Evolutionary conservation across 2,329 filamentous ascomycete genomes (phyloP), one percentile per base, ranked within the genome.

Genomic region (Diplocarpon mali): DNA sequence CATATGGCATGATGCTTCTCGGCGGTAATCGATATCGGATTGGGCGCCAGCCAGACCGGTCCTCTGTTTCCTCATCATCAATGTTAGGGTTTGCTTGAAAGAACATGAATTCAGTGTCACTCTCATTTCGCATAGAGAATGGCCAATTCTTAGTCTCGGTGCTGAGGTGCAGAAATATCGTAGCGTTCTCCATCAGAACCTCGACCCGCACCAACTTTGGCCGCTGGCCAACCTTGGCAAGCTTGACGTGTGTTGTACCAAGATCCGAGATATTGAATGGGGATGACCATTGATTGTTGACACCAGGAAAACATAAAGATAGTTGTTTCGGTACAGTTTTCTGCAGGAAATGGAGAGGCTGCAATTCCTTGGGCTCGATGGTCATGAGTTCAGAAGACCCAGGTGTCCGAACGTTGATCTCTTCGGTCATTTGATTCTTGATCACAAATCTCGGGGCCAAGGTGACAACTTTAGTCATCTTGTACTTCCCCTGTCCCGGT

Each of bases 101-200:
- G 68, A 98, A 98, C 39, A 90, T 83, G 64, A 96, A 96, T 60
- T 96, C 92, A 17, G 83, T 84, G 58, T 96, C 90, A 59, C 90
- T 96, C 67, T 96, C 92, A 60, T 98, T 98, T 53, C 92, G 83
- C 81, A 98, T 95, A 0, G 89, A 95, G 67, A 92, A 98, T 0
- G 92, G 92, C 92, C 92, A 98, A 60, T 94, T 87, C 64, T 92
- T 93, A 5, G 78, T 88, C 67, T 98, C 92, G 54, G 90, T 71
- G 59, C 80, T 92, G 47, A 98, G 74, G 58, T 95, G 86, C 29
- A 96, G 64, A 70, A 96, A 98, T 34, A 98, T 83, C 1, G 90
- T 96, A 0, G 90, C 86, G 50, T 85, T 80, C 62, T 98, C 93
- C 74, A 95, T 82, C 37, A 98, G 70, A 35, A 95, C 77, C 61